These are phyloP conservation scores for Suillus discolor DNA, from an alignment of 768 basidiomycete genomes.

Conservation along the genomic window DNA sequence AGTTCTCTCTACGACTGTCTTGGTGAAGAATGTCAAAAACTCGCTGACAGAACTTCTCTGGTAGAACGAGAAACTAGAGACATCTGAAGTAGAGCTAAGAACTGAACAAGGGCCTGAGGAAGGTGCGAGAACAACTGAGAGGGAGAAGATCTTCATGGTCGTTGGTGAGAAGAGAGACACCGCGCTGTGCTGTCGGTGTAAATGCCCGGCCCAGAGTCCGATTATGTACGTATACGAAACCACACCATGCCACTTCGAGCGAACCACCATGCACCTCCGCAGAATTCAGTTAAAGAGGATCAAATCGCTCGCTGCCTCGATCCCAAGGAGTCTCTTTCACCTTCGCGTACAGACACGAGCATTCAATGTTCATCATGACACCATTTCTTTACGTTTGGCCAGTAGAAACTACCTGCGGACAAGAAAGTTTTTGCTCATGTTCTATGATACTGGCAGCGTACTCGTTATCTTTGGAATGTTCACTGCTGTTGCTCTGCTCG, in stretches of 20 bases:
- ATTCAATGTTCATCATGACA: constrained; percentile 53
- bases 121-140: constrained; percentile 73
- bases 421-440: constrained; percentile 28
- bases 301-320: constrained; percentile 16
- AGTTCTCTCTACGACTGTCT: constrained; percentile 90
- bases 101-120: constrained; percentile 62
- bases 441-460: constrained; percentile 56
- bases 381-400: constrained; percentile 38
- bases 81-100: constrained; percentile 72
- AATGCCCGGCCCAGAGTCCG: background rate
- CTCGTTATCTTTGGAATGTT: constrained; percentile 52
- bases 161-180: constrained; percentile 12
- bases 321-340: constrained; percentile 27
- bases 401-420: constrained; percentile 28
- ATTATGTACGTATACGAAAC: constrained; percentile 4
- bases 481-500: constrained; percentile 40
- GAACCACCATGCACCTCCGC: background rate
- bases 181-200: background rate
- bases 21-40: constrained; percentile 93
- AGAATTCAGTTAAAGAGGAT: background rate
- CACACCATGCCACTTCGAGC: background rate
- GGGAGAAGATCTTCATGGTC: constrained; percentile 85
- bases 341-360: constrained; percentile 48
- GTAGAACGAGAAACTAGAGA: constrained; percentile 93
- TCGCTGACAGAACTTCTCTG: constrained; percentile 86